Evolutionary conservation across 345 rosid genomes (phyloP).

Genomic region (Limnanthes douglasii): DNA sequence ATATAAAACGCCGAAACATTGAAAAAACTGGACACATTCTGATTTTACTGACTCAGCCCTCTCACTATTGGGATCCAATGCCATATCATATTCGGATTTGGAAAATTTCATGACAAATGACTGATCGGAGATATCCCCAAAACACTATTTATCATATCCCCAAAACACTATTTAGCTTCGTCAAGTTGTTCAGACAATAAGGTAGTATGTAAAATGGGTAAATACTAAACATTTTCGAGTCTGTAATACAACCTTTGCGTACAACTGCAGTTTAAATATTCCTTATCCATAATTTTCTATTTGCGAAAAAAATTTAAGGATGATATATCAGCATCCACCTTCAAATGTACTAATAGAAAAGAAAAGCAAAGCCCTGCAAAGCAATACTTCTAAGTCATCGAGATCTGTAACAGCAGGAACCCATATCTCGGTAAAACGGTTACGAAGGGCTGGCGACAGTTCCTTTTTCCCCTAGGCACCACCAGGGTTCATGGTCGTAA

Average conservation of each 20-base stretch:
- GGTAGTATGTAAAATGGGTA: constrained; percentile 47
- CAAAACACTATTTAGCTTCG: too few species aligned
- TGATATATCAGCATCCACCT: constrained; percentile 16
- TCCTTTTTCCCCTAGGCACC: constrained; percentile 99
- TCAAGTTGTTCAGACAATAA: too few species aligned
- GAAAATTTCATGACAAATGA: too few species aligned
- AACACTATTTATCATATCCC: too few species aligned
- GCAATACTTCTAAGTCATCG: constrained; percentile 70
- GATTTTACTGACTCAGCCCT: constrained; percentile 35
- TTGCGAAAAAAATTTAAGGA: constrained; percentile 14
- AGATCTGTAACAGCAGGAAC: constrained; percentile 59
- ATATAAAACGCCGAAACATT: too few species aligned
- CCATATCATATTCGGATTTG: too few species aligned
- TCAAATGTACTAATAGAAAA: too few species aligned
- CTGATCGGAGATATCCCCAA: too few species aligned
- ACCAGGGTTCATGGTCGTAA: constrained; percentile 99
- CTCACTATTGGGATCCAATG: too few species aligned
- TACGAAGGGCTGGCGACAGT: constrained; percentile 91
- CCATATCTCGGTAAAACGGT: constrained; percentile 98
- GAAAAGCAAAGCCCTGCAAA: constrained; percentile 36
- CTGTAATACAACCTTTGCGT: constrained; percentile 13
- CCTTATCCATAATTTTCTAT: constrained; percentile 56
- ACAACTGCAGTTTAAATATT: constrained; percentile 15
- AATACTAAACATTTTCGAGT: constrained; percentile 28
- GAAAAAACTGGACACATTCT: too few species aligned